Evolutionary conservation across 495 filamentous ascomycete species (phyloP).

Genomic region (Trichoderma gamsii): DNA sequence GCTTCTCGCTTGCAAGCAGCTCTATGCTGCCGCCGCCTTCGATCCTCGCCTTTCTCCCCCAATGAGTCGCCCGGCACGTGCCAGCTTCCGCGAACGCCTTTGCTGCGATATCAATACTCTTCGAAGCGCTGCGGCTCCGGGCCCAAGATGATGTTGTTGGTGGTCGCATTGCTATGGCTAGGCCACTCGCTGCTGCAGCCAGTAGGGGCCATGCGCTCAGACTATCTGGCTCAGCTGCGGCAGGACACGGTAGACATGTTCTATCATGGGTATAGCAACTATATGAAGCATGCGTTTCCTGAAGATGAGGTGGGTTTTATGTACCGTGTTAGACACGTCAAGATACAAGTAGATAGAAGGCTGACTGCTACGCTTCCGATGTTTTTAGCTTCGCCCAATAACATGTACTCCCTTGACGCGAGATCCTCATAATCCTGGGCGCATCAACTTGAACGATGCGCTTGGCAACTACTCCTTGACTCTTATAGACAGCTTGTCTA

Average conservation of each 20-base stretch:
- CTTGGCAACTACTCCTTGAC: constrained; percentile 96
- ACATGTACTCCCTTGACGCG: constrained; percentile 78
- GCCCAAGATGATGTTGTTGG: neutral
- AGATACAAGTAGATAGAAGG: constrained; percentile 10
- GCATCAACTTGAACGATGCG: constrained; percentile 89
- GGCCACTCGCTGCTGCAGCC: constrained; percentile 23
- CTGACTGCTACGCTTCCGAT: constrained; percentile 17
- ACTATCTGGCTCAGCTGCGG: constrained; percentile 44
- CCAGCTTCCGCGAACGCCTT: neutral
- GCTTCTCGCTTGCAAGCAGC: neutral
- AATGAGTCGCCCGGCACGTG: constrained; percentile 7
- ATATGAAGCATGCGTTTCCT: constrained; percentile 88
- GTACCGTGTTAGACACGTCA: neutral
- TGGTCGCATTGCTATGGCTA: neutral
- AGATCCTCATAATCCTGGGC: constrained; percentile 69
- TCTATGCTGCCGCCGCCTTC: neutral
- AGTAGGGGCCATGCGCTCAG: constrained; percentile 44
- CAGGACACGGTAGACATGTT: constrained; percentile 87
- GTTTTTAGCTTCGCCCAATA: constrained; percentile 66
- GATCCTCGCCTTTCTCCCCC: constrained; percentile 1
- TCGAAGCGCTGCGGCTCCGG: constrained; percentile 2
- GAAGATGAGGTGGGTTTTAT: constrained; percentile 72
- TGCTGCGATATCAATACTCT: neutral
- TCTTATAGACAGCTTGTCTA: constrained; percentile 88
- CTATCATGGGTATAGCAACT: constrained; percentile 95